A percentile compares a stretch with the other conserved stretches of the same genome.
Conservation (phyloP, 1,284 basidiomycete species). For the Ceratobasidium sp. region DNA sequence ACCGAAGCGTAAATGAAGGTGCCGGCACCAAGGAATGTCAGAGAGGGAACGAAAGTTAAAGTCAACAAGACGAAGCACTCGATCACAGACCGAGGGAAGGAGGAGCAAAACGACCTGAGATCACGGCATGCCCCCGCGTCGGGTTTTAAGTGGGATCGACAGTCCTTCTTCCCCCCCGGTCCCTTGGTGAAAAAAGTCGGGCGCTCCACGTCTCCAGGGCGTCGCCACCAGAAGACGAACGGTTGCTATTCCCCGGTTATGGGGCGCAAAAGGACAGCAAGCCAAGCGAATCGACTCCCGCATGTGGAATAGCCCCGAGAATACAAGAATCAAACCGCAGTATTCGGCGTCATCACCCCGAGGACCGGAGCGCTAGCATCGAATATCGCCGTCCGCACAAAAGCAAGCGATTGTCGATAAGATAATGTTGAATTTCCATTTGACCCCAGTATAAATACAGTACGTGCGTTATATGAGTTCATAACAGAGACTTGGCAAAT, state of each 20-base stretch:
- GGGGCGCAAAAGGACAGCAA: background rate
- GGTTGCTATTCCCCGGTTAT: background rate
- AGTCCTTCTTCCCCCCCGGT: too few species aligned
- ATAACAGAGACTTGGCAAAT: constrained; percentile 1
- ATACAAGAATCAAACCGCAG: constrained; percentile 18
- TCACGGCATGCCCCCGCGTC: background rate
- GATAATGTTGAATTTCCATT: too few species aligned
- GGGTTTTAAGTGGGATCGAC: background rate
- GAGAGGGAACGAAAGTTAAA: constrained; percentile 11
- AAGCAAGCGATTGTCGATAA: background rate
- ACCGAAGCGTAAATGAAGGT: constrained; percentile 9
- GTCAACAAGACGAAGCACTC: constrained; percentile 21
- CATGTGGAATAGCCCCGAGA: background rate
- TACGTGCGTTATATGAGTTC: background rate
- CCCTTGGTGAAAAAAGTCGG: background rate
- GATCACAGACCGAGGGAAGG: constrained; percentile 35
- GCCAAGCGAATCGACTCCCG: background rate
- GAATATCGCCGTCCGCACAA: background rate
- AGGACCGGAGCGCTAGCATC: background rate
- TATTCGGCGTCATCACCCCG: background rate
- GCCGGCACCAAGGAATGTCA: constrained; percentile 35
- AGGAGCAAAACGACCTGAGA: constrained; percentile 2
- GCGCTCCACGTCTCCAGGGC: constrained; percentile 22
- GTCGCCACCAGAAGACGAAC: background rate
- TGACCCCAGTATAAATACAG: too few species aligned